These are phyloP conservation scores for Friedmanniomyces endolithicus DNA, from an alignment of 495 filamentous ascomycete species.

Conservation along the genomic window DNA sequence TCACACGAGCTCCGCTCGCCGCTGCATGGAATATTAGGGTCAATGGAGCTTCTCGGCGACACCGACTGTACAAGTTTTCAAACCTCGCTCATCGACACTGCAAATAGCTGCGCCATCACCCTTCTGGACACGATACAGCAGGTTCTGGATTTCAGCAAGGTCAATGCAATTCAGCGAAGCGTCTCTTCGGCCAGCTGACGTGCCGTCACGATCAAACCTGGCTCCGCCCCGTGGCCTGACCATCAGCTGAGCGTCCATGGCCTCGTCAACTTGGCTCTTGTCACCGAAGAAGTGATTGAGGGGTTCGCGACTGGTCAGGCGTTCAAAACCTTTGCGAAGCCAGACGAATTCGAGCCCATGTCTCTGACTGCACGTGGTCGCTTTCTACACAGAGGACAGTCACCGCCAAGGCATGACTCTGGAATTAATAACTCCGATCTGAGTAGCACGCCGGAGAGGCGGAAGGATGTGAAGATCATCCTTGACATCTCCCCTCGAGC, in stretches of 20 bases:
- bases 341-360: no score
- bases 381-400: slow-evolving; percentile 5
- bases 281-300: no score
- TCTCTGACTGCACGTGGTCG: no score
- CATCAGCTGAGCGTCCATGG: no score
- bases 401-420: background rate
- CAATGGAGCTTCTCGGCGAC: slow-evolving; percentile 22
- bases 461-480: slow-evolving; percentile 6
- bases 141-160: slow-evolving; percentile 24
- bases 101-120: slow-evolving; percentile 20
- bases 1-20: slow-evolving; percentile 21
- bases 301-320: no score
- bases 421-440: background rate
- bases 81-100: slow-evolving; percentile 14
- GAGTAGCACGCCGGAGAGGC: slow-evolving; percentile 6
- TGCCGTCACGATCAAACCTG: slow-evolving; percentile 2
- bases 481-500: background rate
- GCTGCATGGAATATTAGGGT: slow-evolving; percentile 21
- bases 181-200: slow-evolving; percentile 8
- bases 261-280: no score
- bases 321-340: no score
- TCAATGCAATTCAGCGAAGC: slow-evolving; percentile 11
- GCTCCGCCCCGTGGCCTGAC: no score
- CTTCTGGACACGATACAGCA: slow-evolving; percentile 26
- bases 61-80: slow-evolving; percentile 19